phyloP scores from a whole-genome alignment of 495 filamentous ascomycete genomes.

The Podospora anserina region DNA sequence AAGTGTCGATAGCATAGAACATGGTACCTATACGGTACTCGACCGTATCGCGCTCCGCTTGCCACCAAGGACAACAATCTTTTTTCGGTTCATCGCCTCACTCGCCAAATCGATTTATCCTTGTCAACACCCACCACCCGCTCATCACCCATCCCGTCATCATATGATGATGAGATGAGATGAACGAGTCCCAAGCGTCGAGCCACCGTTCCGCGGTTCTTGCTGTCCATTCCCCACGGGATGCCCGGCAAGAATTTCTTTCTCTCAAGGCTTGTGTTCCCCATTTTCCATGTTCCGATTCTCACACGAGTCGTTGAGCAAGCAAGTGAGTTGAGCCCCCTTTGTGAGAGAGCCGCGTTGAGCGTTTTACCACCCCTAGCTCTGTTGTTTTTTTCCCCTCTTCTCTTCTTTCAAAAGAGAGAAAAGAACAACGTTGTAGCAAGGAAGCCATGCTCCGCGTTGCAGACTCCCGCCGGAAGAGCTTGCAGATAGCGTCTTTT shows the following conservation, averaged over 20 bases:
- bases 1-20: not conserved
- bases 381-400: not conserved
- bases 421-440: not conserved
- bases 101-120: not conserved
- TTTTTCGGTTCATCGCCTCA: not conserved
- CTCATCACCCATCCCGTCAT: not conserved
- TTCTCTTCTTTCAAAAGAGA: not conserved
- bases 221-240: not conserved
- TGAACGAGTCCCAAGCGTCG: not conserved
- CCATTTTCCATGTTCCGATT: not conserved
- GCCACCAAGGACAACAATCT: not conserved
- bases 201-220: not conserved
- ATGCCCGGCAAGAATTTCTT: not conserved
- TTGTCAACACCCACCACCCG: not conserved
- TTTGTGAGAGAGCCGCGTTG: not conserved
- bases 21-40: not conserved
- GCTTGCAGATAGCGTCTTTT: conserved; percentile 9
- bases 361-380: not conserved
- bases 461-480: conserved; percentile 24
- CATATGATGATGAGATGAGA: not conserved
- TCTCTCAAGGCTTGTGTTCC: not conserved
- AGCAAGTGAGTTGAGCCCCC: not conserved
- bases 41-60: not conserved
- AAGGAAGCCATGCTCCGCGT: conserved; percentile 3
- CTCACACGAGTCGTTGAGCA: not conserved